These are phyloP conservation scores for Penicillium sp. DNA, from an alignment of 2,329 filamentous ascomycete species.

Conservation along the genomic window DNA sequence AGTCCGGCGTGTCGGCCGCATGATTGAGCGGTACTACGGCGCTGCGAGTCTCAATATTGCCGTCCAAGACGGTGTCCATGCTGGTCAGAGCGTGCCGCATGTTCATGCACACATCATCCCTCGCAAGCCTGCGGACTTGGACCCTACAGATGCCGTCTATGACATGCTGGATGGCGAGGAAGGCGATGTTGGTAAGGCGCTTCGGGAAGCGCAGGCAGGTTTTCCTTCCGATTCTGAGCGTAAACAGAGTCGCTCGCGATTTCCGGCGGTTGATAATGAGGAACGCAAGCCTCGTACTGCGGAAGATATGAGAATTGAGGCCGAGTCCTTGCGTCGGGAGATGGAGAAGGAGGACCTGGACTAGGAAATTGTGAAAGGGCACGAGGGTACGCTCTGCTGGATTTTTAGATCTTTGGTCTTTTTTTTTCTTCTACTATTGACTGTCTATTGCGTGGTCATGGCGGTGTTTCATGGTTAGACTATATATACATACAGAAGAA, in stretches of 20 bases:
- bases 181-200: conserved; percentile 69
- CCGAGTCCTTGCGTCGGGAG: conserved; percentile 51
- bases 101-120: conserved; percentile 92
- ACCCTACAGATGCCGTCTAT: conserved; percentile 70
- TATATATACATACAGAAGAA: conserved; percentile 1
- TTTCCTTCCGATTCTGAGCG: conserved; percentile 12
- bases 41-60: conserved; percentile 84
- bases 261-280: conserved; percentile 66
- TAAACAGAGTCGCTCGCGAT: conserved; percentile 52
- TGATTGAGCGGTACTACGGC: conserved; percentile 58
- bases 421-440: not conserved
- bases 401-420: too few relatives aligned
- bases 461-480: not conserved
- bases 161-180: conserved; percentile 74
- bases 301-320: conserved; percentile 76
- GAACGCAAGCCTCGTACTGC: conserved; percentile 60
- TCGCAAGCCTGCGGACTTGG: conserved; percentile 54
- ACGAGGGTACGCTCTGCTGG: too few relatives aligned
- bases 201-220: conserved; percentile 49
- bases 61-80: conserved; percentile 84
- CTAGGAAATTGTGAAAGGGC: conserved; percentile 9
- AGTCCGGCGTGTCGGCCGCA: conserved; percentile 73
- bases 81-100: conserved; percentile 90
- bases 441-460: not conserved
- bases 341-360: conserved; percentile 34